These are phyloP conservation scores for Linum lewisii DNA, from an alignment of 345 rosid species.

Conservation along the genomic window DNA sequence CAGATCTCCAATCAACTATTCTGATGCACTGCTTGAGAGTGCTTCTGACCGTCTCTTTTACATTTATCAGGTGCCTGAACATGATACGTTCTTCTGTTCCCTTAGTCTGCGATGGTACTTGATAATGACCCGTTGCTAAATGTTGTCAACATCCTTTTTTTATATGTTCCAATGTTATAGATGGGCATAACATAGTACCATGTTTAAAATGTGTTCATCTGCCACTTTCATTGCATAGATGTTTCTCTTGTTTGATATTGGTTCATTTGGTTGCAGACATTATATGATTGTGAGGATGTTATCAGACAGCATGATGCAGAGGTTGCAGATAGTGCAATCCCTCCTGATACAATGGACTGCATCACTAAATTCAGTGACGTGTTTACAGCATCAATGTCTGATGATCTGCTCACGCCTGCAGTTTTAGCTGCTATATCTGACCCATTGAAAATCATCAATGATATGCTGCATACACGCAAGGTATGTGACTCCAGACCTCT, in stretches of 20 bases:
- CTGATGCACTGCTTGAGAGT: slow-evolving; percentile 71
- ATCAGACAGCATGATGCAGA: slow-evolving; percentile 36
- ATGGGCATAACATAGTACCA: background rate
- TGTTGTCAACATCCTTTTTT: background rate
- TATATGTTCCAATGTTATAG: background rate
- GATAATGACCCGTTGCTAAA: background rate
- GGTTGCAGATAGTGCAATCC: slow-evolving; percentile 28
- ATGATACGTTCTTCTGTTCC: background rate
- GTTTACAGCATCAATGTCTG: slow-evolving; percentile 67
- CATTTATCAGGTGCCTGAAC: slow-evolving; percentile 63
- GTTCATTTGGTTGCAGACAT: slow-evolving; percentile 52
- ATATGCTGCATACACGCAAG: slow-evolving; percentile 77
- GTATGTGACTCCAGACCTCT: slow-evolving; percentile 23
- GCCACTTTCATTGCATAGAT: too few species aligned
- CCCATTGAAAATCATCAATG: slow-evolving; percentile 72
- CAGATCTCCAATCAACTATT: slow-evolving; percentile 87
- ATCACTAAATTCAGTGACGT: slow-evolving; percentile 44
- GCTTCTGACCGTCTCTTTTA: slow-evolving; percentile 93
- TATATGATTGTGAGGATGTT: slow-evolving; percentile 52
- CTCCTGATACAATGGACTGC: slow-evolving; percentile 33
- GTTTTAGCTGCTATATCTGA: slow-evolving; percentile 83
- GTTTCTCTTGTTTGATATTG: slow-evolving; percentile 7
- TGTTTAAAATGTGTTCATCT: background rate
- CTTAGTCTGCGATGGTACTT: background rate
- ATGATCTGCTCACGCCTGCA: slow-evolving; percentile 83